Base-by-base conservation (phyloP, 306 rosid genomes). In the Cicer judaicum region DNA sequence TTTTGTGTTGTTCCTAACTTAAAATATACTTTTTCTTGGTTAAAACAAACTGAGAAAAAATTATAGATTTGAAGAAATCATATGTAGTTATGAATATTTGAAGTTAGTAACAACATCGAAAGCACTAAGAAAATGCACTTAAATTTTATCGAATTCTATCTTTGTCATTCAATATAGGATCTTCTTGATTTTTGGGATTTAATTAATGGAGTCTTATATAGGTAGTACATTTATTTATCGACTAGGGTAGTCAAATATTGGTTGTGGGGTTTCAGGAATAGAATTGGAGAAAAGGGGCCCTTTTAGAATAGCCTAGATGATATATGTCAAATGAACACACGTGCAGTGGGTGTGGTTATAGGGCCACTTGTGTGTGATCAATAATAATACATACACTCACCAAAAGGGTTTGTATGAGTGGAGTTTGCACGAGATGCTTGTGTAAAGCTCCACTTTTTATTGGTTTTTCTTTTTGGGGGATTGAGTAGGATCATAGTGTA, bases 391-490 rank as follows among this genome's bases (percentile, higher is more conserved):
- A 29, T 46, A 36, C 52, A 11, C 81, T 72, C 68, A 61, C 56
- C 63, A 76, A 70, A 73, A 29, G 34, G 55, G 84, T 2, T 38
- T 15, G 5, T 70, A 52, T 48, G 29, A 34, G 56, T 79, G 74
- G 78, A 68, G 68, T 49, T 70, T 64, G 82, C 81, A 78, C 46
- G 64, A 69, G 64, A 69, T 60, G 55, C 57, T 60, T 19, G 55
- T 21, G 44, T 68, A 68, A 65, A 81, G 78, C 39, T 74, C 4
- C 80, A 48, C 54, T 69, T 81, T 41, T 41, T 38, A 29, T 13
- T 76, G 61, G 29, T 21, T 77, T 64, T 77, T 74, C 53, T 64
- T 55, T 74, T 57, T 42, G 64, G 72, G 29, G 34, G 43, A 42
- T 8, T 18, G 64, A 40, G 44, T 74, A 47, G 65, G 81, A 59